Evolutionary conservation across 768 basidiomycete species (phyloP).

Genomic region (Baorangia bicolor): DNA sequence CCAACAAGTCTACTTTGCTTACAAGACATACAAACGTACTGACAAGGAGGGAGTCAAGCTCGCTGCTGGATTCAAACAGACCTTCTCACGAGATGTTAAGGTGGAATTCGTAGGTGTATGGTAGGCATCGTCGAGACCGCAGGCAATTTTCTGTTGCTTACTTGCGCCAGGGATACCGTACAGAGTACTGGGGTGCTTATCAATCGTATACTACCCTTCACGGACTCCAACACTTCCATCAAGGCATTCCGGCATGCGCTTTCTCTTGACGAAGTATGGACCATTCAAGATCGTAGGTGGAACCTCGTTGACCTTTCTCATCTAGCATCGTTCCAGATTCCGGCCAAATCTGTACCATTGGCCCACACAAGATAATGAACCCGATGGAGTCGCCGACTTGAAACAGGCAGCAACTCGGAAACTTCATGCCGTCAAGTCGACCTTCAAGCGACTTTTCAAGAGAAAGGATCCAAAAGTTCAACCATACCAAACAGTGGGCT

Average conservation of each 20-base stretch:
- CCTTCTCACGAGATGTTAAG: slow-evolving; percentile 63
- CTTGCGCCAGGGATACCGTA: slow-evolving; percentile 66
- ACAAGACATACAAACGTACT: slow-evolving; percentile 61
- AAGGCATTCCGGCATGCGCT: slow-evolving; percentile 76
- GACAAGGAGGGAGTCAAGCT: slow-evolving; percentile 45
- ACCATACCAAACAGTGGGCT: neutral
- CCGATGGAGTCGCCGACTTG: slow-evolving; percentile 14
- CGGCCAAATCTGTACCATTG: slow-evolving; percentile 62
- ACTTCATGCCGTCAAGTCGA: neutral
- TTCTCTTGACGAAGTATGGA: slow-evolving; percentile 67
- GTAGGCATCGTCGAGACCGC: slow-evolving; percentile 35
- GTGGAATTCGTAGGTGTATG: slow-evolving; percentile 84
- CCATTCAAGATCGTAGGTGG: neutral
- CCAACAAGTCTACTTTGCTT: slow-evolving; percentile 73
- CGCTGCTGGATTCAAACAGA: slow-evolving; percentile 67
- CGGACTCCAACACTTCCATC: slow-evolving; percentile 58
- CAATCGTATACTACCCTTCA: slow-evolving; percentile 64
- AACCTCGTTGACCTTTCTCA: slow-evolving; percentile 9
- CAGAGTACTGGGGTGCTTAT: slow-evolving; percentile 69
- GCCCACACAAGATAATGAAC: slow-evolving; percentile 24
- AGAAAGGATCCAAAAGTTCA: neutral
- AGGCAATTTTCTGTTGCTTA: slow-evolving; percentile 1
- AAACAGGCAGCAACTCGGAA: neutral
- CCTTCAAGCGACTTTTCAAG: neutral
- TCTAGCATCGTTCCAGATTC: slow-evolving; percentile 65